phyloP scores from a whole-genome alignment of 805 yeast genomes.

The Saturnispora bothae region DNA sequence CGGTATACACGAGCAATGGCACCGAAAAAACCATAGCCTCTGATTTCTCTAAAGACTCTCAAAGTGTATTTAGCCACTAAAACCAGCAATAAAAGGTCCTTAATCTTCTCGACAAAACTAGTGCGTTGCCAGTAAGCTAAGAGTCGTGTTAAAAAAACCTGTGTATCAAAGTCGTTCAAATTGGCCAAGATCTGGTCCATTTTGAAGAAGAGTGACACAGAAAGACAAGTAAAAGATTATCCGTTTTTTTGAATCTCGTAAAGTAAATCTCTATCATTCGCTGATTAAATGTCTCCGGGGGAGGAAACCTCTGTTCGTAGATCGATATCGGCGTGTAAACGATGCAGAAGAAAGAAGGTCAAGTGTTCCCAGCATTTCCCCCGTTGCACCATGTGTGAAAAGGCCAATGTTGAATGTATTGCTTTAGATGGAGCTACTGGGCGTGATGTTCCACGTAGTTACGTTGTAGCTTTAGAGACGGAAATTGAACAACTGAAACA shows the following conservation, averaged over 20 bases:
- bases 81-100: conserved; percentile 13
- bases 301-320: conserved; percentile 38
- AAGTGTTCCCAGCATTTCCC: conserved; percentile 64
- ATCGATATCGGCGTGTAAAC: conserved; percentile 72
- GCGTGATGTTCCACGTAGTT: conserved; percentile 73
- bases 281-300: background rate
- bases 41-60: conserved; percentile 7
- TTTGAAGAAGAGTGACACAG: no score
- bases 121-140: conserved; percentile 1
- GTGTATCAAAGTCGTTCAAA: no score
- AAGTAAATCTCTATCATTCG: no score
- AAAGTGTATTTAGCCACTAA: conserved; percentile 7
- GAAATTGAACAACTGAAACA: conserved; percentile 47
- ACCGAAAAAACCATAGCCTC: conserved; percentile 21
- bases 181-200: no score
- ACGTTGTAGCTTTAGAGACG: conserved; percentile 62
- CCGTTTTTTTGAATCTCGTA: no score
- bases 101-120: conserved; percentile 5
- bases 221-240: no score
- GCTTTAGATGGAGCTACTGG: conserved; percentile 86
- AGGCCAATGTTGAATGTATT: conserved; percentile 64
- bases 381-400: conserved; percentile 48
- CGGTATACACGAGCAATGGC: conserved; percentile 7
- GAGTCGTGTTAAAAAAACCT: no score
- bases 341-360: conserved; percentile 63